These are phyloP conservation scores for Bryopsis sp. DNA, from an alignment of 139 green algal genomes.

Conservation along the genomic window DNA sequence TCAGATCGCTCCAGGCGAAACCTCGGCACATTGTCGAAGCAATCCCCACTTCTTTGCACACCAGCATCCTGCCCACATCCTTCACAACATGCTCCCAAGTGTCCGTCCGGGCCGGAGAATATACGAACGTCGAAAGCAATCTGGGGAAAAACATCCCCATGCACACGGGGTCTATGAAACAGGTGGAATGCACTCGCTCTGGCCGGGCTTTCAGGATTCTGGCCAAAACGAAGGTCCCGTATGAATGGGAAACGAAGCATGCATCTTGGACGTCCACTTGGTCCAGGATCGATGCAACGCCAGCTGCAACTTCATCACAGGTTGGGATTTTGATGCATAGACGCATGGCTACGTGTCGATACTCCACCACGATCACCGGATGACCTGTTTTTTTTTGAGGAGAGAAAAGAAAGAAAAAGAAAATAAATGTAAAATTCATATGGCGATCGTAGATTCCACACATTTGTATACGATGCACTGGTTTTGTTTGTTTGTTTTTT, in stretches of 20 bases:
- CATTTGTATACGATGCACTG: too few relatives aligned
- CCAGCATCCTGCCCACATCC: neutral
- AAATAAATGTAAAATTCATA: too few relatives aligned
- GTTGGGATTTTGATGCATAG: neutral
- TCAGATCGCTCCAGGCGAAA: conserved; percentile 11
- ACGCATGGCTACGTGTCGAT: conserved; percentile 37
- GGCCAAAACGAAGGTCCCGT: conserved; percentile 44
- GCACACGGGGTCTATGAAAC: conserved; percentile 47
- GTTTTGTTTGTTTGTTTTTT: too few relatives aligned
- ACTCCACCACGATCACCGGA: conserved; percentile 30
- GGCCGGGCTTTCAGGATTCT: conserved; percentile 26
- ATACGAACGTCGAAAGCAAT: conserved; percentile 7
- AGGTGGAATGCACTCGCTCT: conserved; percentile 30
- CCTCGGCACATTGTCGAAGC: neutral
- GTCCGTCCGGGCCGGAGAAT: neutral
- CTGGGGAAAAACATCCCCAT: conserved; percentile 9
- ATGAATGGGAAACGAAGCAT: conserved; percentile 32
- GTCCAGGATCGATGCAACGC: conserved; percentile 20
- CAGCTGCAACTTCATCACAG: conserved; percentile 4
- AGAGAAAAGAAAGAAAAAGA: too few relatives aligned
- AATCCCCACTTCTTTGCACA: neutral
- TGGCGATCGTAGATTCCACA: too few relatives aligned
- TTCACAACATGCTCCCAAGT: neutral
- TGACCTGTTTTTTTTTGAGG: too few relatives aligned
- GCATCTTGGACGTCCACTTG: neutral